Conservation (phyloP, 805 yeast genomes). For the Yueomyces sp. region DNA sequence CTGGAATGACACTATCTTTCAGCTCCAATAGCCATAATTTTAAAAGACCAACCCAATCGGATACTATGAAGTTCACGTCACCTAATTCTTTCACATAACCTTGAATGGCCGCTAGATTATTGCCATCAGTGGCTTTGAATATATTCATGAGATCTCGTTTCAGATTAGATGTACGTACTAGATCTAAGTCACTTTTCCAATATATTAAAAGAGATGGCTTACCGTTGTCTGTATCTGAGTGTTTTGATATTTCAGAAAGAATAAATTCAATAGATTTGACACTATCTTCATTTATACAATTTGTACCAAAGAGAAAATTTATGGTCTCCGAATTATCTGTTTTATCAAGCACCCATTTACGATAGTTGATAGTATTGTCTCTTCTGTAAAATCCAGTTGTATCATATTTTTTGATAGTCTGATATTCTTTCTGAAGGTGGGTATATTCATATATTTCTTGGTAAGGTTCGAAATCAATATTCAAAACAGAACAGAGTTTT, state of each 20-base stretch:
- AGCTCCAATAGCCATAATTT: slow-evolving; percentile 46
- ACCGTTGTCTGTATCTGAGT: not conserved
- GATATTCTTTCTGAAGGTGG: no score
- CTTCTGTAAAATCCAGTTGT: slow-evolving; percentile 4
- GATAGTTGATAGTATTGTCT: slow-evolving; percentile 5
- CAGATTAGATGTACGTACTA: slow-evolving; percentile 5
- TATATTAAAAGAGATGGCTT: not conserved
- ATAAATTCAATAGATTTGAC: slow-evolving; percentile 5
- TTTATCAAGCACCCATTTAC: slow-evolving; percentile 2
- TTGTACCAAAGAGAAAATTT: slow-evolving; percentile 4
- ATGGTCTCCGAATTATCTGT: not conserved
- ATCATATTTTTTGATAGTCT: not conserved
- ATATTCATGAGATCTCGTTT: slow-evolving; percentile 4
- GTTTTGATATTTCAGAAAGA: slow-evolving; percentile 1
- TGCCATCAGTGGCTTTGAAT: not conserved
- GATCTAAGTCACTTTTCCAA: slow-evolving; percentile 8
- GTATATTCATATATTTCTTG: no score
- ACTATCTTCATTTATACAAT: slow-evolving; percentile 7
- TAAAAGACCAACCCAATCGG: slow-evolving; percentile 27
- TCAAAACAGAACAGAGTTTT: not conserved
- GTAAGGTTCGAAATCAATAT: not conserved
- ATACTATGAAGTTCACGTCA: not conserved
- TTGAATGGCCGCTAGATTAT: not conserved
- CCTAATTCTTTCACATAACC: not conserved
- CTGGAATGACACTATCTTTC: slow-evolving; percentile 36